Percentiles rank a stretch among this genome's conserved stretches.
phyloP scores from a whole-genome alignment of 2,329 filamentous ascomycete genomes.

The Cercospora sp. region DNA sequence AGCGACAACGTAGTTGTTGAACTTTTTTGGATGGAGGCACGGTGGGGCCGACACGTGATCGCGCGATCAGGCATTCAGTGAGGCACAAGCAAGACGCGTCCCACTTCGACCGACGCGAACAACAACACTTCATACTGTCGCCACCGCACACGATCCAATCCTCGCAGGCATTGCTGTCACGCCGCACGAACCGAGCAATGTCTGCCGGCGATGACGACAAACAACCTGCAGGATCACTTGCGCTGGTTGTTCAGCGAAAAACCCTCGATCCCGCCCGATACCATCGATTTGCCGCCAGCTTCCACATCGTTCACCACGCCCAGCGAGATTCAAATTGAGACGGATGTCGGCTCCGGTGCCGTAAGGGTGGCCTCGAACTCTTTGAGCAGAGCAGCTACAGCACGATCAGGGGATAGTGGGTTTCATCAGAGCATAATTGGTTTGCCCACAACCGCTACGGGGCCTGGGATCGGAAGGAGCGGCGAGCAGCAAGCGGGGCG shows the following conservation, averaged over 20 bases:
- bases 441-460: neutral
- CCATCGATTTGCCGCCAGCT: slow-evolving; percentile 27
- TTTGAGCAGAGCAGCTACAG: neutral
- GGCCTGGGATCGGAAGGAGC: neutral
- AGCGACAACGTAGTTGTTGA: slow-evolving; percentile 3
- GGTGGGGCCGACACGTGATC: neutral
- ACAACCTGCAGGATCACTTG: slow-evolving; percentile 53
- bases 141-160: neutral
- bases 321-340: slow-evolving; percentile 16
- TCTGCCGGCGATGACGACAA: slow-evolving; percentile 47
- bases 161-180: slow-evolving; percentile 1
- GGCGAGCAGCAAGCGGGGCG: neutral
- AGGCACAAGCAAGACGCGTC: slow-evolving; percentile 5
- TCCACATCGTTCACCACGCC: slow-evolving; percentile 21
- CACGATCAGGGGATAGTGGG: neutral
- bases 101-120: neutral
- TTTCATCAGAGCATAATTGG: neutral
- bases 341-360: neutral
- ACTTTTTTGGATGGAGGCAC: slow-evolving; percentile 6
- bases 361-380: neutral
- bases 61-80: slow-evolving; percentile 5
- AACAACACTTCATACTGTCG: slow-evolving; percentile 8
- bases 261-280: slow-evolving; percentile 45
- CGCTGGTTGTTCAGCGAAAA: slow-evolving; percentile 51
- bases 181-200: slow-evolving; percentile 25